Percentiles rank a stretch among this genome's conserved stretches.
phyloP scores from a whole-genome alignment of 179 eudicot species.

The Amaranthus tricolor region DNA sequence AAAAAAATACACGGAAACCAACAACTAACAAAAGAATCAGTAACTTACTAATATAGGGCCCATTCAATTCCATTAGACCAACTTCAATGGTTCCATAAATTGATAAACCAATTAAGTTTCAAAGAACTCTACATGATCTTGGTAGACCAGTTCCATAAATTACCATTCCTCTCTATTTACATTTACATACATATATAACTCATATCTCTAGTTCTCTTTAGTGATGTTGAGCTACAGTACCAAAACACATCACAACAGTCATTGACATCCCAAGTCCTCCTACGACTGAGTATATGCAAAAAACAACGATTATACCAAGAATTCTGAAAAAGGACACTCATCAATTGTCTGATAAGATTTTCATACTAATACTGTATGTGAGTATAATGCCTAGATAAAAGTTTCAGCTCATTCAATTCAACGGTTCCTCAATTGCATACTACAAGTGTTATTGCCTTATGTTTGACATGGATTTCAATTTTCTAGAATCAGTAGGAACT shows the following conservation, averaged over 20 bases:
- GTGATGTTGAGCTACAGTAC: not conserved
- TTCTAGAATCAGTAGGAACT: not conserved
- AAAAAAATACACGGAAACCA: not conserved
- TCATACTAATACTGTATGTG: not conserved
- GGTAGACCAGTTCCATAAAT: conserved; percentile 19
- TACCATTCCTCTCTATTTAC: not conserved
- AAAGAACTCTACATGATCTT: not conserved
- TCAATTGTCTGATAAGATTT: not conserved
- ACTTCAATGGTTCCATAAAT: conserved; percentile 13
- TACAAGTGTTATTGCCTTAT: not conserved
- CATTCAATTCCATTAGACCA: conserved; percentile 3
- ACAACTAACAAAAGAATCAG: not conserved
- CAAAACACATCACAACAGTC: not conserved
- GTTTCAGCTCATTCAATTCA: not conserved
- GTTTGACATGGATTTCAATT: not conserved
- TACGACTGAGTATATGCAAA: not conserved
- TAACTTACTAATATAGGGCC: not conserved
- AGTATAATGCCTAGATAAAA: not conserved
- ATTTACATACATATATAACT: not conserved
- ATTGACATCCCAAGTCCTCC: not conserved
- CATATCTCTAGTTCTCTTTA: not conserved
- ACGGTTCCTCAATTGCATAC: not conserved
- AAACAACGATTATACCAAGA: not conserved
- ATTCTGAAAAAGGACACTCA: not conserved
- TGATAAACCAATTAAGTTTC: not conserved